Conservation (phyloP, 495 filamentous ascomycete species). For the Pseudoneurospora amorphoporcata region DNA sequence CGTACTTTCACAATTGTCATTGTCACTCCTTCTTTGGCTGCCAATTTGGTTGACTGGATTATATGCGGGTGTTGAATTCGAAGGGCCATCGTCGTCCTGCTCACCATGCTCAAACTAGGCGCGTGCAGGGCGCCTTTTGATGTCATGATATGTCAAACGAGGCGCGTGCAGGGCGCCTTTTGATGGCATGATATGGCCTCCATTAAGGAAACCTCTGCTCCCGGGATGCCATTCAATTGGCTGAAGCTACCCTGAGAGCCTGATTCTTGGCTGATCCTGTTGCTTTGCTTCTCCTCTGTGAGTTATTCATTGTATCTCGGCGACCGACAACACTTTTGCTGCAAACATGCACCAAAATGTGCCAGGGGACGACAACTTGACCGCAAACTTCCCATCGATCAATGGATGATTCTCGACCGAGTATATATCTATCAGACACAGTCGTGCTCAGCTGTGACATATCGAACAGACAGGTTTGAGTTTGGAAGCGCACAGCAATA, state of each 20-base stretch:
- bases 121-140: background rate
- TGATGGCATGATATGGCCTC: background rate
- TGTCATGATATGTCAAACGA: background rate
- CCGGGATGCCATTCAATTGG: background rate
- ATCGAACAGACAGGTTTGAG: background rate
- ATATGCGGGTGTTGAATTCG: background rate
- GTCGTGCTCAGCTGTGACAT: background rate
- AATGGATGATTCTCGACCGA: background rate
- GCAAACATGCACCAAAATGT: background rate
- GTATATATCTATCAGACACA: background rate
- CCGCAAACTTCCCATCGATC: background rate
- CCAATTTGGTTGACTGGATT: background rate
- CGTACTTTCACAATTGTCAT: background rate
- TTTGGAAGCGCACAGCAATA: background rate
- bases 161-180: background rate
- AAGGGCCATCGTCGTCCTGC: background rate
- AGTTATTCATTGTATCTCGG: background rate
- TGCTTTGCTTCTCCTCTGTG: background rate
- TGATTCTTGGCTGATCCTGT: background rate
- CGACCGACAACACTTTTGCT: background rate
- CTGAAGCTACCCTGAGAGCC: background rate
- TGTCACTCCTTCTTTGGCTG: background rate
- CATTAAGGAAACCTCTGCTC: background rate
- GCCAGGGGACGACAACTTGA: background rate
- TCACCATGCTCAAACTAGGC: background rate